Evolutionary conservation across 495 filamentous ascomycete genomes (phyloP).

Genomic region (Penicillium lividum): DNA sequence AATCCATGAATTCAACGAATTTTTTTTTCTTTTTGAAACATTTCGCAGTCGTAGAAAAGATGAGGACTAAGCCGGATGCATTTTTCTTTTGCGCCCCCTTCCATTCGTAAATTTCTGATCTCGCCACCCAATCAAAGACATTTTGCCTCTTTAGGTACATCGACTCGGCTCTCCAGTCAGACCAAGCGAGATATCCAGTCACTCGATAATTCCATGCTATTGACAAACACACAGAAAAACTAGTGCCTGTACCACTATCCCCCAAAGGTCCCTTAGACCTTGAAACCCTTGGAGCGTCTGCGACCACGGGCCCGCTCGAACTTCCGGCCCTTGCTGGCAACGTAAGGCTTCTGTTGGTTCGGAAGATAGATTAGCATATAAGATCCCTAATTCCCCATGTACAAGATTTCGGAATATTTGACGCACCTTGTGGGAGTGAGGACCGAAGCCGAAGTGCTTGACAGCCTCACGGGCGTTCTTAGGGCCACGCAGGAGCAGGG

Average conservation of each 20-base stretch:
- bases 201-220: conserved; percentile 18
- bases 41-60: conserved; percentile 32
- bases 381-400: neutral
- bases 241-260: conserved; percentile 14
- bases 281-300: conserved; percentile 95
- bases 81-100: conserved; percentile 35
- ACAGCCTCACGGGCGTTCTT: conserved; percentile 97
- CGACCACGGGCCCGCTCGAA: conserved; percentile 98
- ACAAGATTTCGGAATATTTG: conserved; percentile 21
- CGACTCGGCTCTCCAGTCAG: conserved; percentile 27
- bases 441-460: conserved; percentile 98
- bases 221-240: conserved; percentile 17
- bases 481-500: conserved; percentile 88
- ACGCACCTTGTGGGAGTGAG: conserved; percentile 92
- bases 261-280: conserved; percentile 69
- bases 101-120: conserved; percentile 29
- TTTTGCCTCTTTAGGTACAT: conserved; percentile 30
- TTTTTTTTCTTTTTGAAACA: conserved; percentile 29
- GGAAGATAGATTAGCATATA: conserved; percentile 2
- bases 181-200: conserved; percentile 20
- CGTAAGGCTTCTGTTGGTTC: conserved; percentile 78
- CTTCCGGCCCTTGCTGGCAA: conserved; percentile 98
- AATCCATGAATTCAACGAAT: conserved; percentile 17
- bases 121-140: conserved; percentile 27
- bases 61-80: conserved; percentile 36